These are phyloP conservation scores for Asparagopsis taxiformis DNA, from an alignment of 31 red algal genomes.

Conservation along the genomic window DNA sequence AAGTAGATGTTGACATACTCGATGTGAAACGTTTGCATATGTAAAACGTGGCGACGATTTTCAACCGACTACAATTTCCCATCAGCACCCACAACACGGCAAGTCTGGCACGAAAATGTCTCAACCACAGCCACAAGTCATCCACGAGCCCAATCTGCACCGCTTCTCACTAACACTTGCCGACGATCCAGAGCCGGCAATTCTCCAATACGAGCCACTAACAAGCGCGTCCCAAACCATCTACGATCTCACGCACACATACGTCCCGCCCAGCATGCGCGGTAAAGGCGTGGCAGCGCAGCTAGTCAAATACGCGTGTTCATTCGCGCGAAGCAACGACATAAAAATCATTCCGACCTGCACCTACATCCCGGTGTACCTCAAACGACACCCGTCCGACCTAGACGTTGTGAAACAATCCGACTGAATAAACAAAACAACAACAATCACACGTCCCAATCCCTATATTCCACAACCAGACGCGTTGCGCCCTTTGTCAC, in stretches of 20 bases:
- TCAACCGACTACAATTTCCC: too few species aligned
- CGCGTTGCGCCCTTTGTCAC: background rate
- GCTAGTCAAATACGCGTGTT: slow-evolving; percentile 37
- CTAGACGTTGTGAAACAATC: slow-evolving; percentile 45
- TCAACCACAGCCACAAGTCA: too few species aligned
- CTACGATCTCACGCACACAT: slow-evolving; percentile 58
- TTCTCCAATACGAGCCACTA: slow-evolving; percentile 29
- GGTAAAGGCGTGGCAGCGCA: slow-evolving; percentile 64
- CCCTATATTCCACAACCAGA: background rate
- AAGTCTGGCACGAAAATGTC: too few species aligned
- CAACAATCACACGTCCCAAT: too few species aligned
- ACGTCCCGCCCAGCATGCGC: slow-evolving; percentile 42
- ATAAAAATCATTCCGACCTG: slow-evolving; percentile 65
- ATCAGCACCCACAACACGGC: too few species aligned
- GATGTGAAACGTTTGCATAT: too few species aligned
- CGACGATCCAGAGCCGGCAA: slow-evolving; percentile 32
- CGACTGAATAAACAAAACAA: too few species aligned
- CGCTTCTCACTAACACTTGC: slow-evolving; percentile 16
- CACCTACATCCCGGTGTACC: slow-evolving; percentile 58
- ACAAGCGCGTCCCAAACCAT: background rate
- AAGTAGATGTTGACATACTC: too few species aligned
- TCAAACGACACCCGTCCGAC: slow-evolving; percentile 44
- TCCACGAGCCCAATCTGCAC: slow-evolving; percentile 25
- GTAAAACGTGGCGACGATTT: too few species aligned
- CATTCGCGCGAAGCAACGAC: slow-evolving; percentile 23